Evolutionary conservation across 176 grass and related monocot genomes (phyloP).

Genomic region (Poa annua): DNA sequence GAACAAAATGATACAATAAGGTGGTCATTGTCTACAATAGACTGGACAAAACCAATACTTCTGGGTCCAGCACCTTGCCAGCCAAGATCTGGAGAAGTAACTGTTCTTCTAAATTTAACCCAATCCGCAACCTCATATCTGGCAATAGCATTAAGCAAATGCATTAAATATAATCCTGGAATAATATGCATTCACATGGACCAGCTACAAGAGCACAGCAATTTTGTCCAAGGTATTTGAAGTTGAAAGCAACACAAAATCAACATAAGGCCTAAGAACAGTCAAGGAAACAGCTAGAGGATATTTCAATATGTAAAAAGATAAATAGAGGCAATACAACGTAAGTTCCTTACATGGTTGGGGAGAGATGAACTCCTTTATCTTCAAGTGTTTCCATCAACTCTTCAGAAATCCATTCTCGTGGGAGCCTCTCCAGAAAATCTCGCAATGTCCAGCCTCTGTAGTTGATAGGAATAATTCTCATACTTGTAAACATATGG

Average conservation of each 20-base stretch:
- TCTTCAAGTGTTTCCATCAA: slow-evolving; percentile 91
- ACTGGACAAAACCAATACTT: slow-evolving; percentile 97
- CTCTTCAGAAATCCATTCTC: slow-evolving; percentile 99
- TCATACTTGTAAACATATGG: slow-evolving; percentile 22
- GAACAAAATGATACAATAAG: slow-evolving; percentile 97
- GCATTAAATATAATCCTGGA: slow-evolving; percentile 38
- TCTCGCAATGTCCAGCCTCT: slow-evolving; percentile 92
- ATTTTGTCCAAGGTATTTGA: neutral
- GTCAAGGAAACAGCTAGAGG: slow-evolving; percentile 28
- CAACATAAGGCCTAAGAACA: slow-evolving; percentile 33
- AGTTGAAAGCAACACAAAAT: slow-evolving; percentile 12
- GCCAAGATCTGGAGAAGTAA: slow-evolving; percentile 73
- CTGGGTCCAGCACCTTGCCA: slow-evolving; percentile 91
- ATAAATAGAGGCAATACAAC: slow-evolving; percentile 31
- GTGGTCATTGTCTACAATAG: slow-evolving; percentile 64
- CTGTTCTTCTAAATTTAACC: slow-evolving; percentile 93
- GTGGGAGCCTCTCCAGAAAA: slow-evolving; percentile 94
- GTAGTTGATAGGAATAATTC: slow-evolving; percentile 38
- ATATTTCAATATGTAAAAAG: slow-evolving; percentile 23
- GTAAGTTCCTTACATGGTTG: slow-evolving; percentile 81
- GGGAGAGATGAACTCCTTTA: slow-evolving; percentile 91
- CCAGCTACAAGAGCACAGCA: slow-evolving; percentile 17
- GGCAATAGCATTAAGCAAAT: slow-evolving; percentile 48
- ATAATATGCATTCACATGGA: slow-evolving; percentile 34
- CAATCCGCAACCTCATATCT: slow-evolving; percentile 91